Evolutionary conservation across 148 eudicot genomes (phyloP).

Genomic region (Heliamphora exappendiculata): DNA sequence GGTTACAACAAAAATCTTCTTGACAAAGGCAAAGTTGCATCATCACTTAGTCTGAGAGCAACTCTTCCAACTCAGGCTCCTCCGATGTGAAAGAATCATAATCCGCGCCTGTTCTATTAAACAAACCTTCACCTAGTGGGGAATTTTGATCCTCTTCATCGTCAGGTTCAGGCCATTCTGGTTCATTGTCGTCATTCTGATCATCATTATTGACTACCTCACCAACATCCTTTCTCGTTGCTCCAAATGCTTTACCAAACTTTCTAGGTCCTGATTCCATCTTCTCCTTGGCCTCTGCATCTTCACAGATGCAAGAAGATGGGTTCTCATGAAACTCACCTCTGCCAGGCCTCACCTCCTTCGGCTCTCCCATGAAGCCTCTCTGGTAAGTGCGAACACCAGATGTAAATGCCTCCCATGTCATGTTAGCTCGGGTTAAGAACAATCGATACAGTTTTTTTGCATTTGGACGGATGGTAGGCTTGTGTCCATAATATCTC

Average conservation of each 20-base stretch:
- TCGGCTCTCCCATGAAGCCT: slow-evolving; percentile 92
- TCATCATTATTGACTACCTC: slow-evolving; percentile 44
- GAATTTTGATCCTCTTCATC: slow-evolving; percentile 51
- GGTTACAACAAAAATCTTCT: background rate
- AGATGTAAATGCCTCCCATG: slow-evolving; percentile 84
- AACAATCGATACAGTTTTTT: slow-evolving; percentile 71
- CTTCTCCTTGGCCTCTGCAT: slow-evolving; percentile 47
- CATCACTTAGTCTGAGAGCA: slow-evolving; percentile 60
- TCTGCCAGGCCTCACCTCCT: slow-evolving; percentile 80
- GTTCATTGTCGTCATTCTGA: slow-evolving; percentile 46
- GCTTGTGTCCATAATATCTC: slow-evolving; percentile 96
- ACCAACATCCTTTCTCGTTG: slow-evolving; percentile 27
- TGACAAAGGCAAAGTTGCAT: background rate
- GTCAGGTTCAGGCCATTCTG: slow-evolving; percentile 60
- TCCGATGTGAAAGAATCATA: slow-evolving; percentile 47
- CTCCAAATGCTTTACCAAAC: slow-evolving; percentile 28
- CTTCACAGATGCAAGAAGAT: slow-evolving; percentile 82
- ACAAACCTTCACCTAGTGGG: slow-evolving; percentile 27
- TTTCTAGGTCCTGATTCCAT: slow-evolving; percentile 33
- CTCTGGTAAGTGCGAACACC: slow-evolving; percentile 55
- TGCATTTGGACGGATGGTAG: slow-evolving; percentile 93
- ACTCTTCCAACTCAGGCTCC: slow-evolving; percentile 83
- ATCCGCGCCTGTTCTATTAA: slow-evolving; percentile 57
- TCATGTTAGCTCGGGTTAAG: slow-evolving; percentile 54
- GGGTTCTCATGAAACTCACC: slow-evolving; percentile 97